A percentile compares a stretch with the other conserved stretches of the same genome.
Evolutionary conservation across 106 monocot genomes (phyloP).

Genomic region (Apostasia ramifera): DNA sequence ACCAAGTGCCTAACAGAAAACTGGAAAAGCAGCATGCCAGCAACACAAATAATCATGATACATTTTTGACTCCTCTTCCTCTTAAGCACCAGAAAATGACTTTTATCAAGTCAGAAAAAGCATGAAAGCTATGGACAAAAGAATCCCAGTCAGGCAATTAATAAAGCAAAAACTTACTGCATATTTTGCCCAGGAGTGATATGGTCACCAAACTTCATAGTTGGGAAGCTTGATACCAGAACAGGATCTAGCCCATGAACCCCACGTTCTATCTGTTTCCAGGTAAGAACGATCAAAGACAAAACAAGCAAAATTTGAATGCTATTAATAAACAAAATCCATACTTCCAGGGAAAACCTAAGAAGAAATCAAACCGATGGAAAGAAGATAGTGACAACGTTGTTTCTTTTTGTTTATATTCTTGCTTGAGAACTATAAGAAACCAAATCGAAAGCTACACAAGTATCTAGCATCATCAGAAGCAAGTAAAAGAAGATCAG

Average conservation of each 20-base stretch:
- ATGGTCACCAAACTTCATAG: constrained; percentile 44
- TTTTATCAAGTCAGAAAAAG: not conserved
- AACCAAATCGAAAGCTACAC: too few species aligned
- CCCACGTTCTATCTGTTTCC: constrained; percentile 54
- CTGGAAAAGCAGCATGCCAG: too few species aligned
- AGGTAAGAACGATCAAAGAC: not conserved
- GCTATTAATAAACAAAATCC: not conserved
- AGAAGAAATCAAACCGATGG: not conserved
- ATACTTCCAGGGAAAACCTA: not conserved
- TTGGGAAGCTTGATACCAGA: constrained; percentile 42
- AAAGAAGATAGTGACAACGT: not conserved
- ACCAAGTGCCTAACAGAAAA: too few species aligned
- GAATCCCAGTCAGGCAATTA: not conserved
- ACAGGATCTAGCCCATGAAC: constrained; percentile 48
- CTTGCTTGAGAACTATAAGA: too few species aligned
- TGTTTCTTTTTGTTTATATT: too few species aligned
- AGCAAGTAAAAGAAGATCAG: too few species aligned
- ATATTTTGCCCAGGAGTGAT: constrained; percentile 34
- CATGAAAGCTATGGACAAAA: not conserved
- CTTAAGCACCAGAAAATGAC: too few species aligned
- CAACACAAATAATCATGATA: too few species aligned
- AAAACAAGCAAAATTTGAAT: not conserved
- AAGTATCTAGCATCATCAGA: too few species aligned
- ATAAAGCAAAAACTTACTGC: constrained; percentile 30
- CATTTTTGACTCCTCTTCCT: too few species aligned